These are phyloP conservation scores for Polyporus arcularius DNA, from an alignment of 768 basidiomycete species.

Conservation along the genomic window DNA sequence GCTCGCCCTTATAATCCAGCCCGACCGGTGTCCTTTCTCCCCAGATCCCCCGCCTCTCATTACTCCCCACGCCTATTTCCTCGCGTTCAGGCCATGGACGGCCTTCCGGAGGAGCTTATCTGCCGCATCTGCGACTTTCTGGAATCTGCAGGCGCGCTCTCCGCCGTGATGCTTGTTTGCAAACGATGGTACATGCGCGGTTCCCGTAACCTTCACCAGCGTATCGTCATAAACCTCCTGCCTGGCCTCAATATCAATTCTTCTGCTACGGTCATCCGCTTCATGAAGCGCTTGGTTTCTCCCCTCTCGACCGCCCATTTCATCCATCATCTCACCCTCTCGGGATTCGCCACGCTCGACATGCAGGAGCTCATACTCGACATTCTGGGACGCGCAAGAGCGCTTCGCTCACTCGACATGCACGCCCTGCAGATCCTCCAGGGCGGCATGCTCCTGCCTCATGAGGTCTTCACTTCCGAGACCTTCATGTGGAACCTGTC, in stretches of 20 bases:
- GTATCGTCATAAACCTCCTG: conserved; percentile 11
- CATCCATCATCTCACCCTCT: conserved; percentile 18
- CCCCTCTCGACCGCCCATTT: conserved; percentile 17
- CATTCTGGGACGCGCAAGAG: conserved; percentile 12
- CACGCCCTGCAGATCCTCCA: conserved; percentile 1
- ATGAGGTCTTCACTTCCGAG: conserved; percentile 3
- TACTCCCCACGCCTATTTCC: neutral
- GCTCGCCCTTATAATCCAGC: conserved; percentile 8
- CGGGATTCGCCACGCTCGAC: conserved; percentile 8
- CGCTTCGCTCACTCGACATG: conserved; percentile 18
- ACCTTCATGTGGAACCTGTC: conserved; percentile 21
- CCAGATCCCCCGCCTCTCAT: neutral
- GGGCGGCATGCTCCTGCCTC: conserved; percentile 4
- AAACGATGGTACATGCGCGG: conserved; percentile 17
- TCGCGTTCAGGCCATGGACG: conserved; percentile 1
- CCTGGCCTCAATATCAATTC: conserved; percentile 7
- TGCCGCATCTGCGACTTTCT: conserved; percentile 12
- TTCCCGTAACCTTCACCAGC: conserved; percentile 18
- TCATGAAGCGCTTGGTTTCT: conserved; percentile 14
- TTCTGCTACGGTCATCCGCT: conserved; percentile 1
- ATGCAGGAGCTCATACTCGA: conserved; percentile 9
- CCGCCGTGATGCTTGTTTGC: conserved; percentile 18
- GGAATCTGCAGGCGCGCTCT: conserved; percentile 2
- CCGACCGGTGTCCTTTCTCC: neutral
- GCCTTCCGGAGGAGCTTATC: conserved; percentile 16